These are phyloP conservation scores for Ophiostoma novo-ulmi DNA, from an alignment of 2,329 filamentous ascomycete genomes.

Conservation along the genomic window DNA sequence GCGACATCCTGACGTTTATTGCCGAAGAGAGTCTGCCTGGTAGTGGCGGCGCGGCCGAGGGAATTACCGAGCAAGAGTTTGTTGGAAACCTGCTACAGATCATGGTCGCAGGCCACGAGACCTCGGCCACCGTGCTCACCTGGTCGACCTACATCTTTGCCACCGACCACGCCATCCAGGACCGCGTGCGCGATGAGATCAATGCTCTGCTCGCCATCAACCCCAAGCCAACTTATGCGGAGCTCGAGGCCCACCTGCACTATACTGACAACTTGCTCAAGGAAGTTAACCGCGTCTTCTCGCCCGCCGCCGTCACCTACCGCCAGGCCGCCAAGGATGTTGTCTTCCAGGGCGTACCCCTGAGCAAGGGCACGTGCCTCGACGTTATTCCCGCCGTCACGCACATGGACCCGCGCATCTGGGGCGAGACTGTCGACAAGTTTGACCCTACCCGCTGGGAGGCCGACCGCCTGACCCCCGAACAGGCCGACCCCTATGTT, in stretches of 20 bases:
- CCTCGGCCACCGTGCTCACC: constrained; percentile 32
- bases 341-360: constrained; percentile 33
- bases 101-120: constrained; percentile 34
- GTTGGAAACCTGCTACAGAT: constrained; percentile 28
- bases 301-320: constrained; percentile 28
- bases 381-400: constrained; percentile 37
- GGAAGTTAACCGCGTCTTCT: constrained; percentile 36
- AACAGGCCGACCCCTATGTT: constrained; percentile 32
- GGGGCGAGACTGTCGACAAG: constrained; percentile 37
- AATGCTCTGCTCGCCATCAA: constrained; percentile 35
- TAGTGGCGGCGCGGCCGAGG: constrained; percentile 23
- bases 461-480: constrained; percentile 27
- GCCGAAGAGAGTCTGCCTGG: constrained; percentile 30
- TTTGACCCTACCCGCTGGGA: constrained; percentile 40
- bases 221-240: constrained; percentile 25
- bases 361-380: constrained; percentile 37
- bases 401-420: constrained; percentile 36
- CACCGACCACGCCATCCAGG: constrained; percentile 34
- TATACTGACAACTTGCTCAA: constrained; percentile 37
- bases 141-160: constrained; percentile 37
- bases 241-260: constrained; percentile 24
- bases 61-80: constrained; percentile 29
- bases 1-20: constrained; percentile 31
- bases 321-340: constrained; percentile 31
- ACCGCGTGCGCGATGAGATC: constrained; percentile 36